Percentiles rank a stretch among this genome's conserved stretches.
These are phyloP conservation scores for Alternaria tenuissima DNA, from an alignment of 2,329 filamentous ascomycete genomes.

Conservation along the genomic window DNA sequence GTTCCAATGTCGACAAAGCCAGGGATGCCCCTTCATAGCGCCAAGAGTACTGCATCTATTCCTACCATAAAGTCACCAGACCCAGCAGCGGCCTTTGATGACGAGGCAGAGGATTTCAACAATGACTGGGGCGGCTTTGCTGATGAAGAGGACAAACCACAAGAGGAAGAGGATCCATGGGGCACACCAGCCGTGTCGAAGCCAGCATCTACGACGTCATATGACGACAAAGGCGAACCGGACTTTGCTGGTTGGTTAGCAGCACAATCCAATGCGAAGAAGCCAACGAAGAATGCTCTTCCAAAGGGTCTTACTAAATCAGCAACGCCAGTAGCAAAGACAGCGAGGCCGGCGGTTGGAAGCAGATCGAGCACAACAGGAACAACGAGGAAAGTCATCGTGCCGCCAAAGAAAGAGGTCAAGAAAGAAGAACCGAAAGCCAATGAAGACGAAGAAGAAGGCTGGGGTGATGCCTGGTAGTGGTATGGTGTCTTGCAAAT, in stretches of 20 bases:
- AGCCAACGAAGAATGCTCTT: conserved; percentile 68
- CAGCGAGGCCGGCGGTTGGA: conserved; percentile 40
- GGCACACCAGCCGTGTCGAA: conserved; percentile 55
- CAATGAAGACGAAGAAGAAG: conserved; percentile 53
- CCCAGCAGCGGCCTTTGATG: conserved; percentile 61
- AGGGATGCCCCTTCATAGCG: conserved; percentile 40
- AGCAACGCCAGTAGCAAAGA: conserved; percentile 42
- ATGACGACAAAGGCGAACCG: conserved; percentile 85
- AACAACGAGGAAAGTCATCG: conserved; percentile 41
- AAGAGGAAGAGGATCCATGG: conserved; percentile 63
- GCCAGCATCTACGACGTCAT: conserved; percentile 60
- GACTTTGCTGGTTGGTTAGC: conserved; percentile 97
- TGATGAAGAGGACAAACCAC: conserved; percentile 57
- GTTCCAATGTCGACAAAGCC: conserved; percentile 55
- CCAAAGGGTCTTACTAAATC: conserved; percentile 84
- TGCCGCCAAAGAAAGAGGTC: conserved; percentile 39
- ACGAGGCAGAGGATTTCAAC: conserved; percentile 65
- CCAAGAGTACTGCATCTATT: conserved; percentile 38
- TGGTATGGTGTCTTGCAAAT: neutral
- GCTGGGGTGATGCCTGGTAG: conserved; percentile 52
- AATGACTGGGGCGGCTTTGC: conserved; percentile 81
- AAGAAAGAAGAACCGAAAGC: conserved; percentile 49
- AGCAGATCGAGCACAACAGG: conserved; percentile 41
- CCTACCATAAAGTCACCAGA: conserved; percentile 42
- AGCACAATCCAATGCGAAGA: conserved; percentile 81